Evolutionary conservation across 768 basidiomycete species (phyloP), one percentile per base, ranked within the genome.

Genomic region (Boletus sp.): DNA sequence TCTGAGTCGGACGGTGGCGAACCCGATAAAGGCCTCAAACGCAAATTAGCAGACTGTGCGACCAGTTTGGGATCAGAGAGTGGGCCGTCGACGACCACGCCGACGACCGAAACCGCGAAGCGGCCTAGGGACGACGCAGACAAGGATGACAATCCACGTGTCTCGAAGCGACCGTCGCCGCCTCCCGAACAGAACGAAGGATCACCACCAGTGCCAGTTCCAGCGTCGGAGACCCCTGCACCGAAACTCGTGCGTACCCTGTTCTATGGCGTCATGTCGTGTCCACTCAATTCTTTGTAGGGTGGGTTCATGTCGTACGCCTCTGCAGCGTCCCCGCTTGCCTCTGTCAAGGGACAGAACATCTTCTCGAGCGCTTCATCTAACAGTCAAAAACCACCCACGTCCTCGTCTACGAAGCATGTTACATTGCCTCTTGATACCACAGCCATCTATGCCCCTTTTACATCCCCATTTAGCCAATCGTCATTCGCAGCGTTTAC

Each of bases 291-390:
- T 41, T 38, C 39, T 43, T 48, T 42, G 34, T 47, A 87, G 87
- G 74, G 80, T 50, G 89, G 89, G 25, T 92, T 92, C 69, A 84
- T 85, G 80, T 85, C 88, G 2, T 92, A 90, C 62, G 88, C 89
- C 13, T 85, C 87, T 3, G 74, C 81, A 11, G 79, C 75, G 51
- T 90, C 89, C 2, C 88, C 89, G 5, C 91, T 91, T 62, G 83
- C 86, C 14, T 70, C 80, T 44, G 83, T 88, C 64, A 88, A 85
- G 60, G 89, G 87, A 44, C 80, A 84, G 55, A 87, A 80, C 64
- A 58, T 79, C 27, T 77, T 81, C 51, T 66, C 66, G 27, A 56
- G 61, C 29, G 56, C 55, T 7, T 15, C 57, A 30, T 35, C 58
- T 41, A 67, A 56, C 37, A 48, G 56, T 77, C 61, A 41, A 65